A percentile compares a stretch with the other conserved stretches of the same genome.
phyloP scores from a whole-genome alignment of 1,284 basidiomycete species.

The Cerioporus squamosus region DNA sequence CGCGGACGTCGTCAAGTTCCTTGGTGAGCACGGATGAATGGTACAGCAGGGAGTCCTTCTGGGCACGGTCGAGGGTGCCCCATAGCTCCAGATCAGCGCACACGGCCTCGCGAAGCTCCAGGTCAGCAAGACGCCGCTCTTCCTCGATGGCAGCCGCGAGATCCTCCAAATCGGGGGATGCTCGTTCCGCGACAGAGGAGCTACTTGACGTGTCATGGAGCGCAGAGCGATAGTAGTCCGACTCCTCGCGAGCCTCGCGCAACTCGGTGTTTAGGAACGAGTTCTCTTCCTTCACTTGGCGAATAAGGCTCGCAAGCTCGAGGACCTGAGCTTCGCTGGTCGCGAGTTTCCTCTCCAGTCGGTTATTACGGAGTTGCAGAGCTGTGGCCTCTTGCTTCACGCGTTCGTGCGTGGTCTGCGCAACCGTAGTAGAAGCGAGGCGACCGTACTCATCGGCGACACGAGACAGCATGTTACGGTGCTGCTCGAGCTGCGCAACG shows the following conservation, averaged over 20 bases:
- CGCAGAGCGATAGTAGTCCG: slow-evolving; percentile 34
- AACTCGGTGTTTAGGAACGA: slow-evolving; percentile 47
- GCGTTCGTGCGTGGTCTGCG: slow-evolving; percentile 41
- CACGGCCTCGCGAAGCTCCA: neutral
- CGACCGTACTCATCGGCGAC: slow-evolving; percentile 63
- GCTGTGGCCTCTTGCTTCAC: slow-evolving; percentile 47
- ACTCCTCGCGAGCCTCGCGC: slow-evolving; percentile 46
- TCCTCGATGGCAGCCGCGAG: slow-evolving; percentile 6
- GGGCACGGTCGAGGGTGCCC: slow-evolving; percentile 13
- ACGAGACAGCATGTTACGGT: slow-evolving; percentile 45
- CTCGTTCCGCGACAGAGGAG: too few species aligned
- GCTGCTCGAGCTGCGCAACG: slow-evolving; percentile 53
- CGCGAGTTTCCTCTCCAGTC: slow-evolving; percentile 67
- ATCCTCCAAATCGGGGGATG: too few species aligned
- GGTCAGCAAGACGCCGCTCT: neutral
- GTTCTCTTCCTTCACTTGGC: slow-evolving; percentile 59
- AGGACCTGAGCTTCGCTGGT: slow-evolving; percentile 70
- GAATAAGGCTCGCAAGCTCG: slow-evolving; percentile 66
- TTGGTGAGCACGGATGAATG: slow-evolving; percentile 25
- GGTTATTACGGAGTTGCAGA: slow-evolving; percentile 49
- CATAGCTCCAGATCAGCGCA: slow-evolving; percentile 16
- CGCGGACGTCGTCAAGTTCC: slow-evolving; percentile 17
- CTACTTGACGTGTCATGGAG: neutral
- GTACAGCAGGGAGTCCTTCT: slow-evolving; percentile 20
- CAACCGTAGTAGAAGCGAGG: slow-evolving; percentile 55